A percentile compares a stretch with the other conserved stretches of the same genome.
Conservation (phyloP, 805 yeast genomes). For the Metschnikowia koreensis region DNA sequence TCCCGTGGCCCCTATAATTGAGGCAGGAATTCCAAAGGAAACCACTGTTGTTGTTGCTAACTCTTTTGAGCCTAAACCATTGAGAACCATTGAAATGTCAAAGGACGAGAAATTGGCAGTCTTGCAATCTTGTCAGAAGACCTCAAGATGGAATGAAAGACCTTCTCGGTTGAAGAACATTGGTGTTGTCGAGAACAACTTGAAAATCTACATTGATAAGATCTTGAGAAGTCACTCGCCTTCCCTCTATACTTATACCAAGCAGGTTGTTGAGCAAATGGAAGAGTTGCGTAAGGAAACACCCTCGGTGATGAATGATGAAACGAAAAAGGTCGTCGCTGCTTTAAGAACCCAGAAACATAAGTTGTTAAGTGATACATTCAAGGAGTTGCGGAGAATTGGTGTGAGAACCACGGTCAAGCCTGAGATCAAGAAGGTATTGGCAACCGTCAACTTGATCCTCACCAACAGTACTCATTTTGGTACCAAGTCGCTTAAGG, state of each 20-base stretch:
- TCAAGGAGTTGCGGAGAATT: slow-evolving; percentile 69
- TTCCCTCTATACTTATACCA: slow-evolving; percentile 52
- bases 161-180: slow-evolving; percentile 56
- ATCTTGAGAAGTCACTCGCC: slow-evolving; percentile 42
- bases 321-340: slow-evolving; percentile 62
- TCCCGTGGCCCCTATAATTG: slow-evolving; percentile 55
- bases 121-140: slow-evolving; percentile 25
- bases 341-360: slow-evolving; percentile 79
- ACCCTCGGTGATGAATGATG: slow-evolving; percentile 68
- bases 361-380: slow-evolving; percentile 70
- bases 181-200: slow-evolving; percentile 49
- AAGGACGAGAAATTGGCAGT: slow-evolving; percentile 13
- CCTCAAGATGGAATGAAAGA: slow-evolving; percentile 54
- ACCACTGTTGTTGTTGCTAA: slow-evolving; percentile 1
- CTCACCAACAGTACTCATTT: slow-evolving; percentile 55
- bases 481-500: slow-evolving; percentile 32
- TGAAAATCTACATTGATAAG: slow-evolving; percentile 47
- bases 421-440: slow-evolving; percentile 61
- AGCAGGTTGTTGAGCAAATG: slow-evolving; percentile 54
- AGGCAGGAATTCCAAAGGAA: slow-evolving; percentile 47
- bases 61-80: not conserved
- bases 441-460: slow-evolving; percentile 61
- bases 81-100: slow-evolving; percentile 6
- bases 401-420: slow-evolving; percentile 72
- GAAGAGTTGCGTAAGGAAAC: slow-evolving; percentile 71